Base-by-base conservation (phyloP, 106 monocot species). In the Apostasia shenzhenica region DNA sequence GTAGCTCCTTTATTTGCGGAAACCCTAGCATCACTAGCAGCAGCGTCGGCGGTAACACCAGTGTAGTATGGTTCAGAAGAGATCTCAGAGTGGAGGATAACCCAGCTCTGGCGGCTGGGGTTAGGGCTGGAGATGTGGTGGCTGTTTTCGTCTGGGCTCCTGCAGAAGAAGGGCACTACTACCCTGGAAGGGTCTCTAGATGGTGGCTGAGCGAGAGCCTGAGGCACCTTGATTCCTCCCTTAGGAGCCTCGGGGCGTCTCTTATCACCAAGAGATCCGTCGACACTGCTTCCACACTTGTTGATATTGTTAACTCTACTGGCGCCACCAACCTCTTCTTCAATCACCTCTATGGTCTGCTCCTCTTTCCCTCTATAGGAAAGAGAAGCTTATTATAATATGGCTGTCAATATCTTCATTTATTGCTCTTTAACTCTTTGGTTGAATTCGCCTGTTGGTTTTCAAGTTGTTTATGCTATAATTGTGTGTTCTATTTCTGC, bases 131-230 rank as follows among this genome's bases (percentile, higher is more conserved):
- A 39, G 45, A 69, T 6, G 91, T 95, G 54, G 73, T 91, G 43
- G 51, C 88, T 2, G 80, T 88, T 2, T 95, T 84, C 76, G 70
- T 95, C 1, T 95, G 95, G 95, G 83, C 91, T 0, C 95, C 95
- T 1, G 88, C 91, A 52, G 95, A 95, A 56, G 95, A 95, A 39
- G 95, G 88, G 3, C 75, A 75, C 9, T 95, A 69, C 72, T 84
- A 86, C 66, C 95, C 95, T 0, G 95, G 95, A 10, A 78, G 91
- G n/a, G 95, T 91, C 14, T 95, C 95, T 0, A 62, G 95, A 57
- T 95, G 91, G 95, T 95, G 95, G 95, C 79, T 95, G 11, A 78
- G 83, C 72, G 85, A 95, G 67, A 88, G 88, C 74, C 73, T 95
- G 5, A 39, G 8, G 42, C 86, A 91, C 54, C 78, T 95, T 2